These are phyloP conservation scores for Fusarium dimerum DNA, from an alignment of 2,329 filamentous ascomycete species.

Conservation along the genomic window DNA sequence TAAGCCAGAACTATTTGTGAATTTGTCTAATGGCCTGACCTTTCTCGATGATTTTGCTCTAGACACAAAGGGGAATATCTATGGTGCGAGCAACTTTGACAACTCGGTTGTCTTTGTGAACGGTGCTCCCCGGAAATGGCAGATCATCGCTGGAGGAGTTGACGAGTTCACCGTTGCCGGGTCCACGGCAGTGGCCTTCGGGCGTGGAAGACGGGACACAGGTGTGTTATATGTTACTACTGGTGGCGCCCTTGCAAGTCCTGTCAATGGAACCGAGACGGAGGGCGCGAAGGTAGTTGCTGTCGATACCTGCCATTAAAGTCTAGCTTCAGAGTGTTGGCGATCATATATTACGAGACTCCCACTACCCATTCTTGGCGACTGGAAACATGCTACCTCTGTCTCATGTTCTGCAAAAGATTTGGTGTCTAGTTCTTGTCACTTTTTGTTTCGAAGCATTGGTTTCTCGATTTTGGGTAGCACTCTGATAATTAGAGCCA, in stretches of 20 bases:
- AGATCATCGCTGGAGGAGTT: constrained; percentile 14
- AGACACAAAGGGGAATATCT: constrained; percentile 20
- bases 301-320: constrained; percentile 1
- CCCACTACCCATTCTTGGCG: too few species aligned
- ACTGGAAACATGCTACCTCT: too few species aligned
- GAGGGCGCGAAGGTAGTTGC: constrained; percentile 25
- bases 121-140: constrained; percentile 8
- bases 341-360: too few species aligned
- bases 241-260: constrained; percentile 11
- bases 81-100: constrained; percentile 20
- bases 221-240: constrained; percentile 17
- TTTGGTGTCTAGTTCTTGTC: too few species aligned
- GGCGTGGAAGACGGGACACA: constrained; percentile 11
- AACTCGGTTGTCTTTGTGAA: constrained; percentile 22
- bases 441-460: too few species aligned
- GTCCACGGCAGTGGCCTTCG: constrained; percentile 20
- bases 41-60: constrained; percentile 28
- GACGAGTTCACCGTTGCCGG: constrained; percentile 21
- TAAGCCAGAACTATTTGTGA: constrained; percentile 17
- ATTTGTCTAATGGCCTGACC: constrained; percentile 8
- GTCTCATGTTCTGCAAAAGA: too few species aligned
- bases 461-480: too few species aligned
- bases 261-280: constrained; percentile 15
- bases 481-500: too few species aligned
- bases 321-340: too few species aligned